Conservation (phyloP, 805 yeast species). For the Teunomyces stri region DNA sequence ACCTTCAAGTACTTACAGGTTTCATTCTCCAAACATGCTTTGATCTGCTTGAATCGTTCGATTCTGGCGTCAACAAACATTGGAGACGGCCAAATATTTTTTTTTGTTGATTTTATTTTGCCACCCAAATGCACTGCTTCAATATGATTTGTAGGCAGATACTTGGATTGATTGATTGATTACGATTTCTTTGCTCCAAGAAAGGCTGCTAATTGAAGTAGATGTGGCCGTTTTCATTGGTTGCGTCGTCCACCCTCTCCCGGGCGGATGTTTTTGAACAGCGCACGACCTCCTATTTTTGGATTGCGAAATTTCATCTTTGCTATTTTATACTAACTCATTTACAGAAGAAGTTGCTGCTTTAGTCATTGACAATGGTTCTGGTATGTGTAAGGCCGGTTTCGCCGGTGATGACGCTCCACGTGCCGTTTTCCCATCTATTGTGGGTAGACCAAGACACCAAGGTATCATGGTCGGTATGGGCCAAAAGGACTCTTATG, state of each 20-base stretch:
- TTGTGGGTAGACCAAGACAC: constrained; percentile 99
- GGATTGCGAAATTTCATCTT: neutral
- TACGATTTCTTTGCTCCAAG: neutral
- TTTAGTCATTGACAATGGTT: constrained; percentile 97
- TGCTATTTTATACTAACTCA: constrained; percentile 26
- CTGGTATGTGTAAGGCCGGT: constrained; percentile 99
- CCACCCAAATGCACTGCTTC: neutral
- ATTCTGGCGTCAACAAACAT: neutral
- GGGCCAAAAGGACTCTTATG: constrained; percentile 99
- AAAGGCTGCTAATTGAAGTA: no score
- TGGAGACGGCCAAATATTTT: neutral
- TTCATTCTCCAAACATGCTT: neutral
- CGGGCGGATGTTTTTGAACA: neutral
- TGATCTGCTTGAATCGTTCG: neutral
- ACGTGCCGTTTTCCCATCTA: constrained; percentile 99
- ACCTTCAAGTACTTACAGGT: neutral
- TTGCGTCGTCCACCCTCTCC: neutral
- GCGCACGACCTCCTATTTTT: constrained; percentile 9
- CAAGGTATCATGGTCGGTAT: constrained; percentile 99
- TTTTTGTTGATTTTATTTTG: neutral
- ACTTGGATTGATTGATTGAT: neutral
- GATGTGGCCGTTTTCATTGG: neutral
- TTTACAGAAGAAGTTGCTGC: constrained; percentile 47
- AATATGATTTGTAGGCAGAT: neutral
- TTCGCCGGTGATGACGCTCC: constrained; percentile 99